Base-by-base conservation (phyloP, 805 yeast species). In the Spathaspora hagerdaliae region DNA sequence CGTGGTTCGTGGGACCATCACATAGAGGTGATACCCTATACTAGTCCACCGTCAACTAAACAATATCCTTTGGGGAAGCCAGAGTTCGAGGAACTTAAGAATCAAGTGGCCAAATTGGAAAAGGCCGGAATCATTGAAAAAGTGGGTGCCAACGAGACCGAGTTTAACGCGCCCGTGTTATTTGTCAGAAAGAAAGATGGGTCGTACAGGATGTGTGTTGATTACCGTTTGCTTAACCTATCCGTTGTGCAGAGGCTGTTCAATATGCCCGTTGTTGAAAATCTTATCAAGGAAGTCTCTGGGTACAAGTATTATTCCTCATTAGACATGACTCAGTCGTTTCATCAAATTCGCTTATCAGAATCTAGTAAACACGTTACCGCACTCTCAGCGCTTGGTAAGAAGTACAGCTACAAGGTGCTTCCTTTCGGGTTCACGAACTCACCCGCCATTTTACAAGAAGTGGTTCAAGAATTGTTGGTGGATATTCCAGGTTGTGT, bases 351-450 rank as follows among this genome's bases (percentile, higher is more conserved):
- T 9, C 27, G 27, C 6, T 13, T 39, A 12, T 12, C 42, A n/a
- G 33, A 39, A 13, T 13, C 13, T 19, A 32, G 24, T 15, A 31
- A 29, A 7, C 36, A 39, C 15, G 27, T 24, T 7, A 39, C 36
- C 19, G 43, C 38, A 12, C 33, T 40, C 24, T 9, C 19, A 11
- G 43, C 39, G 7, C 14, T 41, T 5, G 39, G 34, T 12, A 33
- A 37, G 24, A 41, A 41, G 24, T 41, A 35, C 27, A 6, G 19
- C 11, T 41, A n/a, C 15, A 27, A 35, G 24, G 43, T 27, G 12
- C 24, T 35, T n/a, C 39, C 43, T 7, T 41, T 41, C 14, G 43
- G 43, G 7, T 41, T 35, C 10, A 41, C 43, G 7, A 41, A 41
- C 14, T 24, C 38, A 8, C 34, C 39, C 3, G 43, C 39, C 5